A percentile compares a stretch with the other conserved stretches of the same genome.
Conservation (phyloP, 2,329 filamentous ascomycete genomes). For the Sporothrix curviconia region DNA sequence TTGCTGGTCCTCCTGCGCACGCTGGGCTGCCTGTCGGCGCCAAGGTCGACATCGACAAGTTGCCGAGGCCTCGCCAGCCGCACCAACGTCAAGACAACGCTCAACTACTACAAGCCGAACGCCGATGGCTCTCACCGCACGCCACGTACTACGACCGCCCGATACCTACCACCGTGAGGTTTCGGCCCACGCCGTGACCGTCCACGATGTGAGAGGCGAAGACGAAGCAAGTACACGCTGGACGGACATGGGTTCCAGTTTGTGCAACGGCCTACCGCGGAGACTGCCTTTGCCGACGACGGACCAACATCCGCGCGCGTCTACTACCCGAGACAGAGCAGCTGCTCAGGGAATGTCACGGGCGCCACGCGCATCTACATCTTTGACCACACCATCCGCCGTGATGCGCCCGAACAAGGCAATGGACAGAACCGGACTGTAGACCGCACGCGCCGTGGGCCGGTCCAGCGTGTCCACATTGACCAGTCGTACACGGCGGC, state of each 20-base stretch:
- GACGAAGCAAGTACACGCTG: conserved; percentile 35
- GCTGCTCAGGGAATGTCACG: conserved; percentile 55
- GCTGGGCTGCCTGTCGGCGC: background rate
- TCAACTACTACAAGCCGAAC: conserved; percentile 26
- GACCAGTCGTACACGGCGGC: conserved; percentile 47
- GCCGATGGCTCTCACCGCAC: conserved; percentile 23
- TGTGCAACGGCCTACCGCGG: conserved; percentile 24
- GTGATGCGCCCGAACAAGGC: conserved; percentile 22
- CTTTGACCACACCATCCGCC: conserved; percentile 55
- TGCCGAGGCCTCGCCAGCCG: no score
- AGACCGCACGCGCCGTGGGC: conserved; percentile 28
- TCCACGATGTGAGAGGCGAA: conserved; percentile 33
- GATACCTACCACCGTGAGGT: conserved; percentile 26
- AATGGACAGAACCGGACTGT: background rate
- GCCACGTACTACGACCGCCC: conserved; percentile 20
- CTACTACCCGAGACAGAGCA: conserved; percentile 68
- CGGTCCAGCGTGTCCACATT: conserved; percentile 49
- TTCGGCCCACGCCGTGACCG: conserved; percentile 39
- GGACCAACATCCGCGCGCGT: conserved; percentile 49
- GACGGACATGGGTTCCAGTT: conserved; percentile 38
- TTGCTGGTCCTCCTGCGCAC: background rate
- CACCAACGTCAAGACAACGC: conserved; percentile 21
- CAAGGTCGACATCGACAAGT: background rate
- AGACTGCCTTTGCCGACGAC: conserved; percentile 43
- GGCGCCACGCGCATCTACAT: conserved; percentile 51